These are phyloP conservation scores for Auricularia sp. DNA, from an alignment of 768 basidiomycete genomes.

Conservation along the genomic window DNA sequence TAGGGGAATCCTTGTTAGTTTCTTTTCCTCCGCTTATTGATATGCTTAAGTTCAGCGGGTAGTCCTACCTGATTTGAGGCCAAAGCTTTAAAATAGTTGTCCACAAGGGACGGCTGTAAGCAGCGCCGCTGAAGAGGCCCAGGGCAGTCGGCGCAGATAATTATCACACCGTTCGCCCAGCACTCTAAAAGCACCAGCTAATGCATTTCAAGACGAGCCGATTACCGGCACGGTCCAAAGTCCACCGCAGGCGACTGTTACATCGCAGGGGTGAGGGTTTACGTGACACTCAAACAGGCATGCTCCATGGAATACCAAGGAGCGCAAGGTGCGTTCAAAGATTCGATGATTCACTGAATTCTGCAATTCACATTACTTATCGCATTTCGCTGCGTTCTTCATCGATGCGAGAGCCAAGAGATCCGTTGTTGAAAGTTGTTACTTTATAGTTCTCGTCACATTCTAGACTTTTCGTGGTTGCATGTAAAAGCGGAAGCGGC, in stretches of 20 bases:
- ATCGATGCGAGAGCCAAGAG: slow-evolving; percentile 73
- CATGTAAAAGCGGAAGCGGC: slow-evolving; percentile 19
- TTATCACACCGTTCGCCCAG: slow-evolving; percentile 39
- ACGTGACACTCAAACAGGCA: slow-evolving; percentile 69
- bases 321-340: slow-evolving; percentile 76
- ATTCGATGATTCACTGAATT: slow-evolving; percentile 77
- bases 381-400: slow-evolving; percentile 59
- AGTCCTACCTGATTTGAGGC: slow-evolving; percentile 77
- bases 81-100: slow-evolving; percentile 25
- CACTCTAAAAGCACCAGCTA: slow-evolving; percentile 26
- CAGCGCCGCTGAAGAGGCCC: slow-evolving; percentile 20
- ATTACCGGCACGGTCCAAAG: slow-evolving; percentile 16
- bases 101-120: slow-evolving; percentile 16
- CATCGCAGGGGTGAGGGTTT: slow-evolving; percentile 35
- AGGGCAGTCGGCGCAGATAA: slow-evolving; percentile 33
- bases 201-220: slow-evolving; percentile 39
- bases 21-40: slow-evolving; percentile 87
- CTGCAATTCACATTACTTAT: slow-evolving; percentile 80
- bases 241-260: slow-evolving; percentile 9
- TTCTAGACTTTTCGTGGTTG: not conserved
- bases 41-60: slow-evolving; percentile 85
- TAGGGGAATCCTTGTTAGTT: slow-evolving; percentile 85
- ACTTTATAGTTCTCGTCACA: slow-evolving; percentile 16
- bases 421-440: slow-evolving; percentile 52
- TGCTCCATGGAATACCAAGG: slow-evolving; percentile 66